Base-by-base conservation (phyloP, 2,329 filamentous ascomycete genomes). In the Arthrobotrys sphaeroides region DNA sequence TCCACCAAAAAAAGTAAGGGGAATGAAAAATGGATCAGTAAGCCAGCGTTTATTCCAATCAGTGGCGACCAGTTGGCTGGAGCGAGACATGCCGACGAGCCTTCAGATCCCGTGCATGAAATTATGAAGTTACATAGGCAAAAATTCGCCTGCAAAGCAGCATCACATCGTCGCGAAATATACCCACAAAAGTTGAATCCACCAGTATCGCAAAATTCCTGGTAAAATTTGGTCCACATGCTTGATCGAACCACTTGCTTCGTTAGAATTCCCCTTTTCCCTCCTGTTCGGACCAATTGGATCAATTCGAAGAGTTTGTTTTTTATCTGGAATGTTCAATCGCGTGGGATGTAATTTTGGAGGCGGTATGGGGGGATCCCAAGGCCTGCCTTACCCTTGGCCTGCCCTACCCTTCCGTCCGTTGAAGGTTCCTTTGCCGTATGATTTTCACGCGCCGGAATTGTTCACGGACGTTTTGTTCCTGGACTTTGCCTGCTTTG, bases 301-400 rank as follows among this genome's bases (percentile, higher is more conserved):
- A 12, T 16, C 2, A 61, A 45, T 24, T 43, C n/a, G n/a, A 12
- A 20, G 16, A 24, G 31, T 59, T 42, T 59, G 18, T 45, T 42
- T 62, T 64, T 49, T 28, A 47, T 36, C 16, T 47, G 28, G 55
- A 69, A 69, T 69, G 66, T 47, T 70, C 24, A 59, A 62, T 65
- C 69, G 69, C 69, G 69, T 74, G 69, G 69, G 51, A 62, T 60
- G 69, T 74, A 74, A 74, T 74, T 74, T 74, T 74, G 69, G 67
- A 57, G 20, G 42, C 33, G 43, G 66, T 42, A 53, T 64, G 57
- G 49, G 28, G 28, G 40, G 55, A 31, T 62, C 66, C 51, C 36
- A 40, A 47, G 43, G 57, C 57, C 28, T 42, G 28, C 36, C 43
- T 31, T 59, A 43, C 42, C 53, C 45, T 49, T 64, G 18, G 57